These are phyloP conservation scores for Pseudoscleropodium purum DNA, from an alignment of 225 moss, liverwort and hornwort species.

Conservation along the genomic window DNA sequence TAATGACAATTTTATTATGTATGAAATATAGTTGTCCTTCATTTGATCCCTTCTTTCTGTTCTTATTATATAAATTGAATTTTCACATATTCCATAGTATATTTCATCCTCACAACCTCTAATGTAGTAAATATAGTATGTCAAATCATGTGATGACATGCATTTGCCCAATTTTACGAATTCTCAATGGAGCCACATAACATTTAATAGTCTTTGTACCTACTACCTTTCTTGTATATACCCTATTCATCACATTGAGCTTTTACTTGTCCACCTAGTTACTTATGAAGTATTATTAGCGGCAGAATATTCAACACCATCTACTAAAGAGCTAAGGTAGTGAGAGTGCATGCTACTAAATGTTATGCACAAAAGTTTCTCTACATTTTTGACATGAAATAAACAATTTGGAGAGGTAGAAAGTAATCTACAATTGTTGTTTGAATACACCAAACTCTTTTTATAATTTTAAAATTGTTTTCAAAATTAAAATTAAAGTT, in stretches of 20 bases:
- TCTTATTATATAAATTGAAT: not conserved
- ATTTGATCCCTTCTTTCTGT: not conserved
- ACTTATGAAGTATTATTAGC: no score
- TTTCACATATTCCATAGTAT: not conserved
- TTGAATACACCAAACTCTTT: not conserved
- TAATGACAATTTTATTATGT: not conserved
- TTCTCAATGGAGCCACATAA: not conserved
- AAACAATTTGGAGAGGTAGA: not conserved
- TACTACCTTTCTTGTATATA: no score
- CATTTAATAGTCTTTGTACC: no score
- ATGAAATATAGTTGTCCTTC: not conserved
- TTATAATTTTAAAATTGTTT: no score
- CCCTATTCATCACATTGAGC: no score
- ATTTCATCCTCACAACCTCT: not conserved
- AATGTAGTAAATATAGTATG: not conserved
- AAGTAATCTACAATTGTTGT: not conserved
- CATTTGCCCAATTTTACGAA: not conserved
- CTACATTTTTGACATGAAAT: not conserved
- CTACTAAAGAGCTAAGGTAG: no score
- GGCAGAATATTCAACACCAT: no score
- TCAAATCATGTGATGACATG: not conserved
- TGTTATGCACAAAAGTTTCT: not conserved
- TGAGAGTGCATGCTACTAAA: no score
- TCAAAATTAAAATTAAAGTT: rapidly evolving
- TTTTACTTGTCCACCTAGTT: no score